These are phyloP conservation scores for Cystobasidium onofrii DNA, from an alignment of 768 basidiomycete species.

Conservation along the genomic window DNA sequence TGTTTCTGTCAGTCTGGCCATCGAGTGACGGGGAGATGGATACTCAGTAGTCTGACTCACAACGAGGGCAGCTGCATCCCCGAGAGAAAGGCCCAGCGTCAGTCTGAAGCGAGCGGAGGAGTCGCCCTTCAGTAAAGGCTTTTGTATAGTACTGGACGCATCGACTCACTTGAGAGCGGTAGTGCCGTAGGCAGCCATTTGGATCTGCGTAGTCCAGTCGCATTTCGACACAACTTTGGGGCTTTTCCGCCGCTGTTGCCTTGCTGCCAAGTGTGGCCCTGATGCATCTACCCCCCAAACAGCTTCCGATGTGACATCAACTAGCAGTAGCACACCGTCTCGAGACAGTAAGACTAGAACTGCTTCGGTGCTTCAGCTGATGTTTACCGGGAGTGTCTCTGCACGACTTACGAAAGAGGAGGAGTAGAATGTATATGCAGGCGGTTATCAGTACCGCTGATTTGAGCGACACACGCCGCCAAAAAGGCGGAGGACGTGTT, in stretches of 20 bases:
- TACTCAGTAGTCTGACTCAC: not conserved
- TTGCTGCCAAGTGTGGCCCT: not conserved
- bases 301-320: no score
- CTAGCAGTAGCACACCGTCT: no score
- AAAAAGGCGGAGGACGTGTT: not conserved
- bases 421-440: not conserved
- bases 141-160: not conserved
- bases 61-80: not conserved
- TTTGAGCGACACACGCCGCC: not conserved
- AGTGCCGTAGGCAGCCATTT: not conserved
- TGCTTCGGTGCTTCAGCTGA: no score
- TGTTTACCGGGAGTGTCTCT: no score
- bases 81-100: not conserved
- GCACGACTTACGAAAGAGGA: not conserved
- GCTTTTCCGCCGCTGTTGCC: not conserved
- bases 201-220: not conserved
- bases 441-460: not conserved
- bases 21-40: no score
- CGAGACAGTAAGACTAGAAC: not conserved
- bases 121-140: no score
- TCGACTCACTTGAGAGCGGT: constrained; percentile 3
- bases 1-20: not conserved
- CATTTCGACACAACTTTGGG: not conserved
- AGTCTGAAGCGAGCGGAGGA: no score
- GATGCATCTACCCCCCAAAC: not conserved